Percentiles rank a stretch among this genome's conserved stretches.
Evolutionary conservation across 371 early-diverging fungal species (phyloP).

Genomic region (Mucor lusitanicus): DNA sequence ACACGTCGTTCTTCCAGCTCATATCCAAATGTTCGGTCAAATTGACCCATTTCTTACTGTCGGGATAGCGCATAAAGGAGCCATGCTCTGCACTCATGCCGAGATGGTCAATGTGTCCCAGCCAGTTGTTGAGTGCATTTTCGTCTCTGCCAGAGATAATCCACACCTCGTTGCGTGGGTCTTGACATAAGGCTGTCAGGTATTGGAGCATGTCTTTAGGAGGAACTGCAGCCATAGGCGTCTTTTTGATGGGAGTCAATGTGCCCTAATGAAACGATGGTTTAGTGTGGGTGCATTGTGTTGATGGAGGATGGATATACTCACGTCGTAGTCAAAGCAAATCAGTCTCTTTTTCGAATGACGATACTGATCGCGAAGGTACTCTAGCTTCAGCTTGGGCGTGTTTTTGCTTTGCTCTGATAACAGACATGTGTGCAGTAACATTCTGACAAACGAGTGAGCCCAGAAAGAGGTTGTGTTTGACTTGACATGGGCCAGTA

Average conservation of each 20-base stretch:
- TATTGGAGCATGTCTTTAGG: not conserved
- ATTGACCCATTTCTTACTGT: constrained; percentile 62
- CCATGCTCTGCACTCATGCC: constrained; percentile 82
- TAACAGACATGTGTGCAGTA: constrained; percentile 34
- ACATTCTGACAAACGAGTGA: constrained; percentile 22
- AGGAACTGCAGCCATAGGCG: not conserved
- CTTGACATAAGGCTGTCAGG: constrained; percentile 59
- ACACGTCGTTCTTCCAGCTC: constrained; percentile 81
- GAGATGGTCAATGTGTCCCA: constrained; percentile 76
- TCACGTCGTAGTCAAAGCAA: constrained; percentile 88
- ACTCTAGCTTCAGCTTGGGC: constrained; percentile 57
- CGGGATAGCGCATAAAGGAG: not conserved
- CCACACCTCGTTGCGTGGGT: constrained; percentile 86
- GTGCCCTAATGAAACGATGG: not conserved
- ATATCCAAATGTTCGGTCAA: constrained; percentile 76
- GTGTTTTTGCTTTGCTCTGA: constrained; percentile 58
- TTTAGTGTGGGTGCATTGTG: not conserved
- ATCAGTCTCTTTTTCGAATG: constrained; percentile 63
- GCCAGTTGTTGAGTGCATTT: constrained; percentile 77
- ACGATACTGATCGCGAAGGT: constrained; percentile 47
- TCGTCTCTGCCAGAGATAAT: constrained; percentile 92
- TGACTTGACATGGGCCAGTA: constrained; percentile 81
- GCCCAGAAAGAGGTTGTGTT: constrained; percentile 82
- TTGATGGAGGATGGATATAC: not conserved
- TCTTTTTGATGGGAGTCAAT: not conserved